Base-by-base conservation (phyloP, 2,329 filamentous ascomycete species). In the Curvularia eragrostidis region DNA sequence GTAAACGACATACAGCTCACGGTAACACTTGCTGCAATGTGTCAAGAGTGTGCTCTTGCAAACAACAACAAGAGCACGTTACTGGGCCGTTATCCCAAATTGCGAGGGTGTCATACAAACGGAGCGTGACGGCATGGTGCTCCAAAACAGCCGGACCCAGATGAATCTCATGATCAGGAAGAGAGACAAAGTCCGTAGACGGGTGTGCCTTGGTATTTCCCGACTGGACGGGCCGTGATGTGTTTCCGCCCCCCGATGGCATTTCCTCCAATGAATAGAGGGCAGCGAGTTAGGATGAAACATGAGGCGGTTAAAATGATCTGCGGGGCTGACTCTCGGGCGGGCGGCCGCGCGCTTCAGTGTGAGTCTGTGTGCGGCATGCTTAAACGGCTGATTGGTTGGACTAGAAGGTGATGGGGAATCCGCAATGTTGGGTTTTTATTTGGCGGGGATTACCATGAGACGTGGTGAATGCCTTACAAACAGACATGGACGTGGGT, bases 261-360 rank as follows among this genome's bases (percentile, higher is more conserved):
- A 48, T 46, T 42, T 46, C 46, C 23, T 19, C 65, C 64, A 67
- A 70, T 70, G 59, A 56, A 66, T 51, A 61, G 51, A 53, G 57
- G 50, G 46, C 48, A 39, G 47, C 39, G 47, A 59, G 53, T 43
- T 24, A 30, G 41, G 38, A 56, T 70, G 66, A 68, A 70, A 68
- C 64, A 54, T 55, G 51, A 60, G 59, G 63, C 61, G 54, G 59
- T 34, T 65, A 58, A 44, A 48, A 44, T 54, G 48, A 49, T 46
- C 34, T 38, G 30, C 18, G 30, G 46, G 46, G 13, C 15, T 24
- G 46, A 47, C 39, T 34, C 63, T 63, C 47, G 62, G 15, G 54
- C 54, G 62, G 65, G 56, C 50, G n/a, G 24, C 23, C 44, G 52
- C 30, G 49, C 62, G 60, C 60, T 64, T 64, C 60, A 64, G 52